These are phyloP conservation scores for Suaeda aralocaspica DNA, from an alignment of 148 eudicot species.

Conservation along the genomic window DNA sequence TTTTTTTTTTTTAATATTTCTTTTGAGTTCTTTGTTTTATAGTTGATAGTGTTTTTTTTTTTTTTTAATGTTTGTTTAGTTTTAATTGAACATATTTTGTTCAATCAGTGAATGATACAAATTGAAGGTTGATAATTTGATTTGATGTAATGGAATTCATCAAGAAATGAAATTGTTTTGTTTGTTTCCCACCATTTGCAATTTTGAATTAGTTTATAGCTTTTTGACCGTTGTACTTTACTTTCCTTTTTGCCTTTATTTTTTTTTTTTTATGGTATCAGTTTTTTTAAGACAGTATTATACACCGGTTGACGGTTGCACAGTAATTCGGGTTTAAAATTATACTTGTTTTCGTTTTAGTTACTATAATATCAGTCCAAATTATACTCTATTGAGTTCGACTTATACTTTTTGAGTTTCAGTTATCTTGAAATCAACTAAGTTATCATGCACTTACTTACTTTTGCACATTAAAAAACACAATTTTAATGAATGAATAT, in stretches of 20 bases:
- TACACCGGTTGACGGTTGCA: no score
- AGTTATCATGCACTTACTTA: no score
- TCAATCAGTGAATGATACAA: constrained; percentile 2
- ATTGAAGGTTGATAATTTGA: neutral
- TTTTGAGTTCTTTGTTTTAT: neutral
- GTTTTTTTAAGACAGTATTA: no score
- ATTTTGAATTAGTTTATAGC: neutral
- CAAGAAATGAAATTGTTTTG: constrained; percentile 8
- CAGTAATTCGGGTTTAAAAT: no score
- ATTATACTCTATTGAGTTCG: no score
- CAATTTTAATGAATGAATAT: no score
- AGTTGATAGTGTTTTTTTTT: neutral
- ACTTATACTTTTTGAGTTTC: no score
- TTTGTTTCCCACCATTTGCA: neutral
- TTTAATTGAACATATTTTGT: constrained; percentile 25
- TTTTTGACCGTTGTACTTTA: neutral
- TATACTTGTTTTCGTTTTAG: no score
- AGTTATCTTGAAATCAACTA: no score
- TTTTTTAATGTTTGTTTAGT: neutral
- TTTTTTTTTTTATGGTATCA: neutral
- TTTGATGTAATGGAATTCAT: neutral
- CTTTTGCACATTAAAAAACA: no score
- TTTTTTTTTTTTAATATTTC: neutral
- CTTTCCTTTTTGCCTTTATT: neutral
- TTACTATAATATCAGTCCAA: no score